Evolutionary conservation across 176 grass and related monocot genomes (phyloP), one percentile per base, ranked within the genome.

Genomic region (Oryza glumipatula): DNA sequence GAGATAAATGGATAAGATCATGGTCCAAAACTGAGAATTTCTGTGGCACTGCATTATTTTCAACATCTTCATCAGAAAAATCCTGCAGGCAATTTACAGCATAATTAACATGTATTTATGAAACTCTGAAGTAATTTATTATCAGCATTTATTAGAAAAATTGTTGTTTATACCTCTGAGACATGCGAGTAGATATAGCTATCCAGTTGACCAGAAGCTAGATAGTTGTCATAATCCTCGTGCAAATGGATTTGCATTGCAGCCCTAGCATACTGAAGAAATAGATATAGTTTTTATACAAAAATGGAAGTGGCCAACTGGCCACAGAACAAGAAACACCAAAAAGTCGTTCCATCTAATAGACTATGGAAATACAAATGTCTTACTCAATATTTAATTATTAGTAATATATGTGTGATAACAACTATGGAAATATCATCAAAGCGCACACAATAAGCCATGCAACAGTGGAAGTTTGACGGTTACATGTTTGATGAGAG

Each of bases 1-100:
- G 77, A 48, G 77, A 80, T 16, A 80, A 68, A 11, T 80, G 33
- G 67, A 80, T 51, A 49, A 80, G 77, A 11, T 21, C 77, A 80
- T 21, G 41, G 44, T 80, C 44, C 16, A 80, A 47, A 68, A 7
- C 24, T 35, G 16, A 49, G 26, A 49, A 80, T 17, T 80, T 8
- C 11, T 32, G 9, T 80, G 77, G 64, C 43, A 80, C 64, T 49
- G 64, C 77, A 24, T 44, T 68, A 80, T 19, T 32, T 24, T 13
- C 43, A 80, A 68, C 16, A 21, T 80, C 77, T 68, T 51, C 47
- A 4, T 7, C 64, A 80, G 9, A 68, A 33, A 49, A 68, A 68
- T n/a, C 64, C 77, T 80, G 43, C 23, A 68, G 21, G 32, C 47
- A 17, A 35, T 14, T 16, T 35, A 14, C 14, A 68, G 6, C 28